Base-by-base conservation (phyloP, 768 basidiomycete species). In the Pseudohyphozyma bogoriensis region DNA sequence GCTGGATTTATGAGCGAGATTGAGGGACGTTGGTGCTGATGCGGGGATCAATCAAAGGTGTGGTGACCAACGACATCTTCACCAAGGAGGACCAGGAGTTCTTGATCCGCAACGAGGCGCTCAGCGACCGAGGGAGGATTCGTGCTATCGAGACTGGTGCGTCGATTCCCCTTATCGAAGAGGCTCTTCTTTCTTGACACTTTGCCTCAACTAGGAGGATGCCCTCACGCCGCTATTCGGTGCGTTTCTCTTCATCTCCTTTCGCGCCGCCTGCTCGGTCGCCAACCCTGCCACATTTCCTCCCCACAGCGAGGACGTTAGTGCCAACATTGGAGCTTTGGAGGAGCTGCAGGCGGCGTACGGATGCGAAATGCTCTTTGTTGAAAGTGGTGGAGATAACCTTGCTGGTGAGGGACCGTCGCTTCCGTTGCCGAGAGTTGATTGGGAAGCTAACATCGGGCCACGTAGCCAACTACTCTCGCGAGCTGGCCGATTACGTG, bases 51-150 rank as follows among this genome's bases (percentile, higher is more conserved):
- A n/a, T n/a, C n/a, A n/a, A n/a, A 90, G 92, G 89, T 36, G 90
- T 89, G 3, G 89, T 93, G 18, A 99, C 93, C n/a, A 99, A 99
- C 75, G 93, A 99, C 74, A 99, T 99, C 72, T 99, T 99, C 76
- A 99, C 93, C 37, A 55, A 65, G 26, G 93, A 97, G 73, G 93
- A 97, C 71, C 91, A 95, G 73, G 93, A 97, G 70, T 99, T 99
- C 74, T 77, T 99, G 39, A 93, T 99, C 71, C 84, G 82, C 70
- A 89, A 96, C 75, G 81, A 85, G 59, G 93, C 93, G 0, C 81
- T 99, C 9, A 85, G 88, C 0, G 73, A 83, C 5, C 79, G 80
- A 29, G 87, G 89, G 35, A 68, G 77, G 12, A 97, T 99, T 68
- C 82, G 88, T 24, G 92, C 93, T 1, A 96, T 99, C 63, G 95